These are phyloP conservation scores for Arthrobotrys megalospora DNA, from an alignment of 2,329 filamentous ascomycete species.

Conservation along the genomic window DNA sequence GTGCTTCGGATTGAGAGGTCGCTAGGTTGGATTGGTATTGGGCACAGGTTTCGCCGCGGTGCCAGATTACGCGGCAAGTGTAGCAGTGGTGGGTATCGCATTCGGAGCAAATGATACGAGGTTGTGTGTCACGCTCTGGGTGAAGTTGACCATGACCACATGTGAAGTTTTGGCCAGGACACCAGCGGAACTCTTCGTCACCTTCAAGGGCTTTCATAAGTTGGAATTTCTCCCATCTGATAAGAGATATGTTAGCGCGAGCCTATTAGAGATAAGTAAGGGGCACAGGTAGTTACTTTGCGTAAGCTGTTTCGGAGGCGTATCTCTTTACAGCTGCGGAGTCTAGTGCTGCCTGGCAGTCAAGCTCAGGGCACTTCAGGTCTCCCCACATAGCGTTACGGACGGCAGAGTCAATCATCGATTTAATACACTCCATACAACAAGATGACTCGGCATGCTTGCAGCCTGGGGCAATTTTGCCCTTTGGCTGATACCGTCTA, in stretches of 20 bases:
- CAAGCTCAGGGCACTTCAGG: slow-evolving; percentile 52
- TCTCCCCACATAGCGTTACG: slow-evolving; percentile 60
- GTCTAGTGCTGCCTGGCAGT: slow-evolving; percentile 40
- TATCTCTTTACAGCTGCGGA: slow-evolving; percentile 45
- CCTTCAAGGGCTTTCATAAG: slow-evolving; percentile 51
- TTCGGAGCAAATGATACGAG: slow-evolving; percentile 57
- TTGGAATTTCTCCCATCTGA: slow-evolving; percentile 58
- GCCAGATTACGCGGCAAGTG: slow-evolving; percentile 52
- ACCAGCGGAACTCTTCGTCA: slow-evolving; percentile 60
- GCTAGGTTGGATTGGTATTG: slow-evolving; percentile 42
- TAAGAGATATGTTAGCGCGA: neutral
- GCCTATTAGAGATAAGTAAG: neutral
- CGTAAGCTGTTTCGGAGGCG: slow-evolving; percentile 45
- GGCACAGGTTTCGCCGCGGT: slow-evolving; percentile 42
- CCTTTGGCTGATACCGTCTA: slow-evolving; percentile 42
- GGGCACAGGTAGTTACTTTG: slow-evolving; percentile 25
- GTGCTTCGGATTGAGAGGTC: slow-evolving; percentile 52
- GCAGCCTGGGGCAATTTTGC: slow-evolving; percentile 50
- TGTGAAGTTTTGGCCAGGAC: slow-evolving; percentile 47
- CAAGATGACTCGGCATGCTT: slow-evolving; percentile 49
- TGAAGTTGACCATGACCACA: slow-evolving; percentile 56
- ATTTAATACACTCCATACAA: slow-evolving; percentile 44
- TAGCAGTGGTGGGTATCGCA: slow-evolving; percentile 57
- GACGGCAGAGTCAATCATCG: slow-evolving; percentile 58
- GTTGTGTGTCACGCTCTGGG: slow-evolving; percentile 50